These are phyloP conservation scores for Esteya vermicola DNA, from an alignment of 2,329 filamentous ascomycete species.

Conservation along the genomic window DNA sequence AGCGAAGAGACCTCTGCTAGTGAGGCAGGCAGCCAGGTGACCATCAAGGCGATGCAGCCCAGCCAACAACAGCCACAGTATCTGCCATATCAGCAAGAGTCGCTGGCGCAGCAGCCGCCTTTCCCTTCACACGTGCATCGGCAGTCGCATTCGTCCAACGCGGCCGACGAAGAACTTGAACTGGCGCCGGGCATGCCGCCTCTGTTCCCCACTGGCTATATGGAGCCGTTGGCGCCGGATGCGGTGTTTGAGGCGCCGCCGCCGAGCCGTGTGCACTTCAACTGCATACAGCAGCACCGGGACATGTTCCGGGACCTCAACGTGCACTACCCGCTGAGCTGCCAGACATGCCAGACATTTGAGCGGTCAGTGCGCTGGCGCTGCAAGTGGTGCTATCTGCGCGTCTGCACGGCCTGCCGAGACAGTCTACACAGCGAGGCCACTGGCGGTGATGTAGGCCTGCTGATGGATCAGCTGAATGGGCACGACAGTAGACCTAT, in stretches of 20 bases:
- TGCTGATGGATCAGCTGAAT: slow-evolving; percentile 20
- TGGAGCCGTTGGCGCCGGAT: slow-evolving; percentile 16
- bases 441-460: slow-evolving; percentile 27
- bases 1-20: not conserved
- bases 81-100: not conserved
- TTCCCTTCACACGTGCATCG: not conserved
- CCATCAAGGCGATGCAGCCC: slow-evolving; percentile 1
- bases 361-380: slow-evolving; percentile 30
- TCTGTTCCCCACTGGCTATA: slow-evolving; percentile 14
- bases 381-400: slow-evolving; percentile 35
- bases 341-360: slow-evolving; percentile 34
- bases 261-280: slow-evolving; percentile 23
- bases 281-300: slow-evolving; percentile 33
- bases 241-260: slow-evolving; percentile 26
- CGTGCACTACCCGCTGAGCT: slow-evolving; percentile 33
- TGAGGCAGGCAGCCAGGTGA: slow-evolving; percentile 7
- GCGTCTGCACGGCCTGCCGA: slow-evolving; percentile 35
- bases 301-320: slow-evolving; percentile 35
- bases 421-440: slow-evolving; percentile 25
- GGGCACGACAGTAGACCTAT: not conserved
- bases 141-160: not conserved
- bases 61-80: not conserved
- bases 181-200: slow-evolving; percentile 8
- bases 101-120: not conserved
- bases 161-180: slow-evolving; percentile 1